These are phyloP conservation scores for Lachnellula occidentalis DNA, from an alignment of 2,329 filamentous ascomycete species.

Conservation along the genomic window DNA sequence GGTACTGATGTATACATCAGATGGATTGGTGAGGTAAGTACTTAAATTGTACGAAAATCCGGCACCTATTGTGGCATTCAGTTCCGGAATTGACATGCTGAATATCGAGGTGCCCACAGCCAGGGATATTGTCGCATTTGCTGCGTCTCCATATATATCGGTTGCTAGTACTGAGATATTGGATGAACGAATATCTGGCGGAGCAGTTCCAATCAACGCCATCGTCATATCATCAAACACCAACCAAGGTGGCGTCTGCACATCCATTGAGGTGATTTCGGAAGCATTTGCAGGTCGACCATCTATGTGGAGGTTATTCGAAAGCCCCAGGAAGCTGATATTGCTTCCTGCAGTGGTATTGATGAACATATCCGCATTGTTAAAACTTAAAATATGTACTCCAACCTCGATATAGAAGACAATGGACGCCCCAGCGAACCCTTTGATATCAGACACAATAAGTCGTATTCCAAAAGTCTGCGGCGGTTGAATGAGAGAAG, in stretches of 20 bases:
- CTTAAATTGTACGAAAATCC: slow-evolving; percentile 24
- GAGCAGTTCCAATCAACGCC: slow-evolving; percentile 58
- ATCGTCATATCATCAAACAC: slow-evolving; percentile 57
- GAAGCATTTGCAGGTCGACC: slow-evolving; percentile 42
- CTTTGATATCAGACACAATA: slow-evolving; percentile 73
- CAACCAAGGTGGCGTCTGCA: slow-evolving; percentile 63
- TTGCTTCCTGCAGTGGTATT: slow-evolving; percentile 49
- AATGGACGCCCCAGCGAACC: slow-evolving; percentile 63
- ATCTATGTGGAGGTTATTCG: slow-evolving; percentile 51
- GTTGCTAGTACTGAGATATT: slow-evolving; percentile 57
- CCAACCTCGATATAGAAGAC: slow-evolving; percentile 69
- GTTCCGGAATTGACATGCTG: slow-evolving; percentile 10
- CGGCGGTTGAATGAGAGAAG: slow-evolving; percentile 58
- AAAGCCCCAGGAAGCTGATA: slow-evolving; percentile 49
- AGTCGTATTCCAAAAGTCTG: slow-evolving; percentile 68
- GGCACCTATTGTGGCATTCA: slow-evolving; percentile 25
- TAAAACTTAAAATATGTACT: slow-evolving; percentile 62
- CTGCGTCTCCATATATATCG: slow-evolving; percentile 54
- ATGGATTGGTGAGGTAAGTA: slow-evolving; percentile 18
- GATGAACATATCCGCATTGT: slow-evolving; percentile 49
- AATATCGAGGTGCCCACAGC: slow-evolving; percentile 20
- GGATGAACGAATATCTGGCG: slow-evolving; percentile 49
- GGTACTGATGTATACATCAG: slow-evolving; percentile 19
- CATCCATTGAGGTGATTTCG: slow-evolving; percentile 47
- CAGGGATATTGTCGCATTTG: slow-evolving; percentile 49